Evolutionary conservation across 176 grass and related monocot species (phyloP), one percentile per base, ranked within the genome.

Genomic region (Dendrocalamus sinicus): DNA sequence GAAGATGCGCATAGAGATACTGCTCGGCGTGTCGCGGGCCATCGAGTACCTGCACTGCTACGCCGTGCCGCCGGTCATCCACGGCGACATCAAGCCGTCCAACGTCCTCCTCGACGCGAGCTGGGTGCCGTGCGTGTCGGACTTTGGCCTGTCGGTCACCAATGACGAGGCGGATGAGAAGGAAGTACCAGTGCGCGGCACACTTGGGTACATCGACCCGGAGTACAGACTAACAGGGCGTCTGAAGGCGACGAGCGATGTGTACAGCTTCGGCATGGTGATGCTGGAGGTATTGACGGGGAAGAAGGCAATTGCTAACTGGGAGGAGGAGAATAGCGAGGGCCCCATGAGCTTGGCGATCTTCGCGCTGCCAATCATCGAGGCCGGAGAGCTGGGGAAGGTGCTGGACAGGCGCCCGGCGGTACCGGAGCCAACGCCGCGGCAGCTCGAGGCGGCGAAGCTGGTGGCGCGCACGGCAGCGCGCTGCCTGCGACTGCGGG

Each of bases 231-330:
- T 0, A 2, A 77, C 53, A 1, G 0, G 10, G 53, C 19, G 2
- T 5, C 53, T 77, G 32, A 77, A 19, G 11, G 19, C 53, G 20
- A 9, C 53, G 50, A 88, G 81, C 17, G 89, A 97, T 62, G 81
- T 97, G 54, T 97, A 94, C 88, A 97, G 86, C 83, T 92, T 94
- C 22, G 92, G 94, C 20, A 90, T 97, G 17, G 83, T 94, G 59
- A 10, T 87, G 69, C 90, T 97, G 11, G 92, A 97, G 73, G 72
- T 92, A 22, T 51, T 97, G 65, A 94, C 92, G 19, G 94, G 92
- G 9, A 43, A 62, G 59, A 4, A 23, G 57, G 57, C 57, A 10
- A 26, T 26, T 15, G 0, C 6, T 52, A 16, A 10, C 2, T 12
- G 2, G 50, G 4, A 48, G 46, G 3, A n/a, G n/a, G n/a, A 51